These are phyloP conservation scores for Saccharum officinarum DNA, from an alignment of 176 grass and related monocot genomes.

Conservation along the genomic window DNA sequence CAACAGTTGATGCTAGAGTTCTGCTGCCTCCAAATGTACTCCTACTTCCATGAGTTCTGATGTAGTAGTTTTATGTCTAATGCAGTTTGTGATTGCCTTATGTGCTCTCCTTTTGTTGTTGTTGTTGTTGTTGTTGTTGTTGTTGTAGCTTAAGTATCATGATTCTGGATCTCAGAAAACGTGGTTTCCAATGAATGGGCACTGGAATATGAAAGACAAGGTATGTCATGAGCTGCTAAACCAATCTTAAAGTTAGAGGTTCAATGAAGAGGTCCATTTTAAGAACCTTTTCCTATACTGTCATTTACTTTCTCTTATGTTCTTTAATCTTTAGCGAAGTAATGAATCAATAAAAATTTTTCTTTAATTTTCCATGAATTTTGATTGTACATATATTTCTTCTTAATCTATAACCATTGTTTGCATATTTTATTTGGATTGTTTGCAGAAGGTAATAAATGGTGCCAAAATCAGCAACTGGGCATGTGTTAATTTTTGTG, in stretches of 20 bases:
- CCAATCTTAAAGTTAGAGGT: background rate
- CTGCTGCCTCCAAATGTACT: constrained; percentile 44
- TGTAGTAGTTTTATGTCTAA: background rate
- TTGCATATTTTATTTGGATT: constrained; percentile 2
- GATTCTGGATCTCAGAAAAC: constrained; percentile 23
- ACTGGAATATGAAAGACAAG: constrained; percentile 55
- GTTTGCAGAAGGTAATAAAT: constrained; percentile 35
- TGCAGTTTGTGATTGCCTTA: background rate
- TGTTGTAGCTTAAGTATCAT: constrained; percentile 51
- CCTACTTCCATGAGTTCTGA: background rate
- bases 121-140: too few species aligned
- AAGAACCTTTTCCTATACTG: background rate
- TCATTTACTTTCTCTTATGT: background rate
- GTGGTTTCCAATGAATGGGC: constrained; percentile 24
- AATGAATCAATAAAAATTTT: too few species aligned
- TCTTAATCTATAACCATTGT: background rate
- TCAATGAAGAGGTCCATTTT: background rate
- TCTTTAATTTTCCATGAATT: background rate
- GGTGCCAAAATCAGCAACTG: constrained; percentile 3
- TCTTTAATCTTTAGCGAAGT: background rate
- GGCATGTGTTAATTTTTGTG: constrained; percentile 28
- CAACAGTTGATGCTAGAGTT: constrained; percentile 51
- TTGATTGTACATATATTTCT: background rate
- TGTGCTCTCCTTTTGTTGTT: background rate
- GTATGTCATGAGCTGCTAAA: constrained; percentile 26